These are phyloP conservation scores for Raddia distichophylla DNA, from an alignment of 176 grass and related monocot genomes.

Conservation along the genomic window DNA sequence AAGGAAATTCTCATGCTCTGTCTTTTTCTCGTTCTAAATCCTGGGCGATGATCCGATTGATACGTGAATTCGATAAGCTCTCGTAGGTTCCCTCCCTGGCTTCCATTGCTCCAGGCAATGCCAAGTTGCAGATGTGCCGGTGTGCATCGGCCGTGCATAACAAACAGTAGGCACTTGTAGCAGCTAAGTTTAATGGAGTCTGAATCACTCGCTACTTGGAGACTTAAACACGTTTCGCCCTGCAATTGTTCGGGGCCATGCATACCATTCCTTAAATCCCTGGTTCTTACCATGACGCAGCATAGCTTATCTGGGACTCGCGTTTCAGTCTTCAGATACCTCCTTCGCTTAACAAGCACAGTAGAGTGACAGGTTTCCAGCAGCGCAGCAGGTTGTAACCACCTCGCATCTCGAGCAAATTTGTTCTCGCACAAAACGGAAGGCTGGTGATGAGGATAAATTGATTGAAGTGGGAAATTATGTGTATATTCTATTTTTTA, in stretches of 20 bases:
- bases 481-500: no score
- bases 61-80: constrained; percentile 27
- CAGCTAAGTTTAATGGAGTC: constrained; percentile 36
- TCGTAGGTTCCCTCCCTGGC: constrained; percentile 30
- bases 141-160: constrained; percentile 29
- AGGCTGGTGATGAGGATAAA: no score
- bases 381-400: neutral
- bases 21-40: constrained; percentile 18
- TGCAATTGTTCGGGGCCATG: constrained; percentile 12
- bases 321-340: neutral
- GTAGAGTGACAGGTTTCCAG: neutral
- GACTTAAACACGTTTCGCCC: constrained; percentile 21
- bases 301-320: constrained; percentile 9
- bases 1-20: constrained; percentile 22
- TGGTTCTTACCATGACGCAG: neutral
- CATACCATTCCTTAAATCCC: neutral
- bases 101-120: constrained; percentile 36
- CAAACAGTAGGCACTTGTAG: constrained; percentile 10
- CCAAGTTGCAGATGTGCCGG: constrained; percentile 19
- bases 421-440: no score
- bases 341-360: neutral
- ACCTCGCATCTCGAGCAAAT: no score
- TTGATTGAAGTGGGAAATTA: no score
- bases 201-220: constrained; percentile 41
- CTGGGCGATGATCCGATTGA: neutral